Conservation (phyloP, 352 stramenopile genomes). For the Phytophthora colocasiae region DNA sequence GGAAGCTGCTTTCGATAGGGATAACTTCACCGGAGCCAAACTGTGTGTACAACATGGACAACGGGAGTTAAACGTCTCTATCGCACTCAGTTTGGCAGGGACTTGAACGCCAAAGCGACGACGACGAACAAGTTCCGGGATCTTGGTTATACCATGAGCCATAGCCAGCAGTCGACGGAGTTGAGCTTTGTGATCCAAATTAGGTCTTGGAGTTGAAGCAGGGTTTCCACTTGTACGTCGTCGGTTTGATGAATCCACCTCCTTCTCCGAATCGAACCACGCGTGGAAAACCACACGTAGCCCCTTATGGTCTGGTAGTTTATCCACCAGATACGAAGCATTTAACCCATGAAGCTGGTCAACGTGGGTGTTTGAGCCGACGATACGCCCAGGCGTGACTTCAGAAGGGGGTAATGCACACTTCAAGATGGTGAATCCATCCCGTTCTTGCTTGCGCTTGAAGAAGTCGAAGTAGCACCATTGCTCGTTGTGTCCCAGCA, state of each 20-base stretch:
- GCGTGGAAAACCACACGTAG: constrained; percentile 36
- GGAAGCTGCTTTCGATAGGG: constrained; percentile 19
- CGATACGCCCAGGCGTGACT: constrained; percentile 15
- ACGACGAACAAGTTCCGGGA: constrained; percentile 28
- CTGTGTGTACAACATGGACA: constrained; percentile 42
- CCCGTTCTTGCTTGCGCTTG: constrained; percentile 17
- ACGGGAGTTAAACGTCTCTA: constrained; percentile 11
- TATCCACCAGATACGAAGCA: constrained; percentile 33
- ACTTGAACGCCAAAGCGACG: constrained; percentile 35
- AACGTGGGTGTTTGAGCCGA: constrained; percentile 16
- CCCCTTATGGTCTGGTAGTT: constrained; percentile 12
- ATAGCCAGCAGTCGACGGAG: constrained; percentile 28
- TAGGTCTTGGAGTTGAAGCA: neutral
- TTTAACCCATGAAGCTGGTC: constrained; percentile 36
- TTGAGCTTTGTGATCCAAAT: constrained; percentile 16
- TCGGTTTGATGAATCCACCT: no score
- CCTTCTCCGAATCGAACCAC: constrained; percentile 15
- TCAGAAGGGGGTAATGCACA: constrained; percentile 20
- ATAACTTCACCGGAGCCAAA: constrained; percentile 32
- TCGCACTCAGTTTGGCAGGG: constrained; percentile 10
- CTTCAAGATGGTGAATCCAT: constrained; percentile 38
- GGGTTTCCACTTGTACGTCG: neutral
- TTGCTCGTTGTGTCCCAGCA: constrained; percentile 36
- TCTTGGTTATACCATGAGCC: constrained; percentile 24
- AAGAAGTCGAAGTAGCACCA: constrained; percentile 48